Evolutionary conservation across 768 basidiomycete genomes (phyloP).

Genomic region (Termitomyces sp.): DNA sequence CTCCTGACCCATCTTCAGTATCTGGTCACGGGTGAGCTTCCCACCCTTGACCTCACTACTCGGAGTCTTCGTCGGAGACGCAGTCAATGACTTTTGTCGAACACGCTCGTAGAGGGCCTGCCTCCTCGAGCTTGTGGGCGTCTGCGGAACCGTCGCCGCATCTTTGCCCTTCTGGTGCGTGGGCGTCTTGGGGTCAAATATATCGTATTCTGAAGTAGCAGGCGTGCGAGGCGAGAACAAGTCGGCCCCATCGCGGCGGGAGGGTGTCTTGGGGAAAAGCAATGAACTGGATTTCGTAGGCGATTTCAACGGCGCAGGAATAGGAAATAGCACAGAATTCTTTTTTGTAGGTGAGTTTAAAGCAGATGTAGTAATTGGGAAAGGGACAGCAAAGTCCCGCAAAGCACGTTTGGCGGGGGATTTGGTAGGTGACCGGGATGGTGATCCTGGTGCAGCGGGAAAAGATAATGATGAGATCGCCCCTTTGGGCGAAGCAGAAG

Average conservation of each 20-base stretch:
- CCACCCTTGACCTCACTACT: slow-evolving; percentile 33
- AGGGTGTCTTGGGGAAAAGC: slow-evolving; percentile 63
- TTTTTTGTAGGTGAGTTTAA: slow-evolving; percentile 5
- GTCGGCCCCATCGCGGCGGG: slow-evolving; percentile 35
- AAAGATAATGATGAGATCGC: slow-evolving; percentile 32
- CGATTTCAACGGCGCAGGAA: background rate
- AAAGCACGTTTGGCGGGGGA: slow-evolving; percentile 31
- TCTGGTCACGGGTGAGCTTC: slow-evolving; percentile 57
- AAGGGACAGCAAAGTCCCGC: slow-evolving; percentile 16
- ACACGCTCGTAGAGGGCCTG: slow-evolving; percentile 80
- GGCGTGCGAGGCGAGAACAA: slow-evolving; percentile 44
- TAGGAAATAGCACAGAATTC: slow-evolving; percentile 1
- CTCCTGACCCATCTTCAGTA: slow-evolving; percentile 70
- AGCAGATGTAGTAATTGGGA: background rate
- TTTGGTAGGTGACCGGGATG: slow-evolving; percentile 29
- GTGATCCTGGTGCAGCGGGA: slow-evolving; percentile 34
- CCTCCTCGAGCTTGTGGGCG: slow-evolving; percentile 70
- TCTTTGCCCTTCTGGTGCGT: slow-evolving; percentile 52
- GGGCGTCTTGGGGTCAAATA: slow-evolving; percentile 57
- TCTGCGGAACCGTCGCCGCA: slow-evolving; percentile 54
- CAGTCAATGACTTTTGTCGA: slow-evolving; percentile 62
- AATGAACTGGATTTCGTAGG: slow-evolving; percentile 20
- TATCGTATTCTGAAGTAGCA: slow-evolving; percentile 21
- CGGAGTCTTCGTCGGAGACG: slow-evolving; percentile 57
- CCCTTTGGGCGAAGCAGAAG: slow-evolving; percentile 70